Base-by-base conservation (phyloP, 2,329 filamentous ascomycete species). In the Dothideomycetes sp. region DNA sequence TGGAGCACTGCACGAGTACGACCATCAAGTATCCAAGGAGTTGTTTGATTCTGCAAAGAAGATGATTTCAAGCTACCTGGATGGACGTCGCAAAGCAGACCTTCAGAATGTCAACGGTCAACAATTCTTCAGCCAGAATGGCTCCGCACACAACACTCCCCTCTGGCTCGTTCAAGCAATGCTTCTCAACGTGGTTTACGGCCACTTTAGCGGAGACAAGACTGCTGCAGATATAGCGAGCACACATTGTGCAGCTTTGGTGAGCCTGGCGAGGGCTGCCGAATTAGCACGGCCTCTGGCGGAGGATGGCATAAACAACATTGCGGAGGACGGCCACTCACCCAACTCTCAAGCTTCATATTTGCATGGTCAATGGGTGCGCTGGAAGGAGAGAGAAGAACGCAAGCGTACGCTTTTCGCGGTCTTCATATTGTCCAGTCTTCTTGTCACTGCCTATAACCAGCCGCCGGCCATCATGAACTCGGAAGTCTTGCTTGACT, bases 111-210 rank as follows among this genome's bases (percentile, higher is more conserved):
- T 75, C 17, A 73, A 68, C 38, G 71, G 73, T 5, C 40, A 43
- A 10, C 48, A 48, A 8, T 44, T 48, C 11, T 49, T 49, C 34
- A 36, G 36, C 17, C 14, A 38, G 11, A 63, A 69, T 10, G 66
- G 61, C 43, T 64, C 70, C 33, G 52, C 55, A 5, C 59, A 60
- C 31, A 89, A 76, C 40, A 78, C 88, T 2, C 89, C 89, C 1
- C 71, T 95, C 31, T 96, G 89, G 88, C 72, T 98, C 18, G 87
- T 96, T 12, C 91, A 96, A 61, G 86, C 89, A 0, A 96, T 96
- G 89, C 69, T 96, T 7, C 71, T 98, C 37, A 96, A 94, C 56
- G 84, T 96, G 29, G 84, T 95, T 12, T 96, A 94, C 56, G 89
- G 89, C 11, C 85, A 95, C 59, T 93, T 94, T 49, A 94, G 87